phyloP scores from a whole-genome alignment of 2,329 filamentous ascomycete species.

The Nothomitra cinnamomea region DNA sequence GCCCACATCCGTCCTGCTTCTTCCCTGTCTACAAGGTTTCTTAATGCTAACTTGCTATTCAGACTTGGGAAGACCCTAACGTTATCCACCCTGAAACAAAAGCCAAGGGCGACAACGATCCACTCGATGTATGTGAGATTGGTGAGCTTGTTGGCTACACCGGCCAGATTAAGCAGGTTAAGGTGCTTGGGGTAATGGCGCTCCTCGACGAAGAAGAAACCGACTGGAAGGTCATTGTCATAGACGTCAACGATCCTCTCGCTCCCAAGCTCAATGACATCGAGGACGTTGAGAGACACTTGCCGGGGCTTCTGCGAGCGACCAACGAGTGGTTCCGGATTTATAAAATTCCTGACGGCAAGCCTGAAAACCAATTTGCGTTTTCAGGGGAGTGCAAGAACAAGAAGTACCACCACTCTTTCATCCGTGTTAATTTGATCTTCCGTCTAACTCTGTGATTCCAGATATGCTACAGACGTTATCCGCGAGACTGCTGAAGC shows the following conservation, averaged over 20 bases:
- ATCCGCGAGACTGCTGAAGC: conserved; percentile 91
- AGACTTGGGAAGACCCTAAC: conserved; percentile 99
- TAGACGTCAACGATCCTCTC: conserved; percentile 93
- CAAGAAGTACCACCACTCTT: conserved; percentile 50
- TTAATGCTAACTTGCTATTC: conserved; percentile 10
- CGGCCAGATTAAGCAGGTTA: conserved; percentile 98
- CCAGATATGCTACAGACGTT: conserved; percentile 81
- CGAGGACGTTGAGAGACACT: conserved; percentile 96
- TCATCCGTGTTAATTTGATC: not conserved
- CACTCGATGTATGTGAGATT: conserved; percentile 98
- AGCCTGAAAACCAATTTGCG: conserved; percentile 99
- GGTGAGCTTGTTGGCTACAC: conserved; percentile 93
- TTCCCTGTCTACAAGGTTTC: not conserved
- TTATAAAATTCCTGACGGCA: conserved; percentile 99
- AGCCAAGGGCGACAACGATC: conserved; percentile 98
- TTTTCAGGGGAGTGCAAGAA: conserved; percentile 99
- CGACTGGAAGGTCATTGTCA: conserved; percentile 99
- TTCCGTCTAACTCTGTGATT: not conserved
- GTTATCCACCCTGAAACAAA: conserved; percentile 94
- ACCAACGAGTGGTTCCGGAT: conserved; percentile 99
- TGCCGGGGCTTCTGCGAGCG: conserved; percentile 87
- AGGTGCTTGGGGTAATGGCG: conserved; percentile 98
- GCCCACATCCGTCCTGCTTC: not conserved
- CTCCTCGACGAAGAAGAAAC: conserved; percentile 99
- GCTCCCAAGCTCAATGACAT: conserved; percentile 95